Evolutionary conservation across 2,329 filamentous ascomycete genomes (phyloP).

Genomic region (Pseudocercospora musae): DNA sequence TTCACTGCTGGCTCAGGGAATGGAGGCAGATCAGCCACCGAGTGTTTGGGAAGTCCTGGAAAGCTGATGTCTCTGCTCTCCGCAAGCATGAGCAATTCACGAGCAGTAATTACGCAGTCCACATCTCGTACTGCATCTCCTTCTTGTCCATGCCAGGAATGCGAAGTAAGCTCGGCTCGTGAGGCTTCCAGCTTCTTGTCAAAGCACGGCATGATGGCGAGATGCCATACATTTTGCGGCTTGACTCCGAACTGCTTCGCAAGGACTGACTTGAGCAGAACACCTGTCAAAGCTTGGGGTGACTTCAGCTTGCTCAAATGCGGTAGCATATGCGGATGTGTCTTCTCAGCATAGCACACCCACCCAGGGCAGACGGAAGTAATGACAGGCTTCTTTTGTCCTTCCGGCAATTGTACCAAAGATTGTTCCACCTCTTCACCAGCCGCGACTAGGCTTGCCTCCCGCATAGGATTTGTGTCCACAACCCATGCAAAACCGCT

Average conservation of each 20-base stretch:
- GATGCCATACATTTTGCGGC: conserved; percentile 83
- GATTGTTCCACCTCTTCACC: conserved; percentile 47
- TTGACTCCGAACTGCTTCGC: conserved; percentile 68
- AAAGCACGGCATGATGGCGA: conserved; percentile 97
- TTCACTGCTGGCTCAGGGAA: conserved; percentile 74
- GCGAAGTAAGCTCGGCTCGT: conserved; percentile 77
- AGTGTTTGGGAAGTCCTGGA: conserved; percentile 62
- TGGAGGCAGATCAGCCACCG: conserved; percentile 48
- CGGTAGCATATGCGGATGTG: conserved; percentile 86
- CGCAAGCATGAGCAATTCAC: conserved; percentile 87
- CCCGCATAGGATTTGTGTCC: conserved; percentile 80
- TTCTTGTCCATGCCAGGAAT: conserved; percentile 35
- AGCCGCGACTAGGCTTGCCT: conserved; percentile 70
- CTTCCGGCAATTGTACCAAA: conserved; percentile 33
- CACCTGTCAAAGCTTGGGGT: conserved; percentile 87
- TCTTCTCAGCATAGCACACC: conserved; percentile 99
- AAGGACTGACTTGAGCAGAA: conserved; percentile 81
- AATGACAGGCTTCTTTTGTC: conserved; percentile 62
- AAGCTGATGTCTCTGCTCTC: conserved; percentile 76
- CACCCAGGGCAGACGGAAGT: conserved; percentile 93
- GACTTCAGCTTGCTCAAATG: conserved; percentile 91
- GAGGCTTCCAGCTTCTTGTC: conserved; percentile 98
- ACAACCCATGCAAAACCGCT: conserved; percentile 86
- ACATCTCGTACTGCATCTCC: conserved; percentile 71
- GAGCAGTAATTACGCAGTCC: conserved; percentile 96